These are phyloP conservation scores for Triangularia verruculosa DNA, from an alignment of 2,329 filamentous ascomycete genomes.

Conservation along the genomic window DNA sequence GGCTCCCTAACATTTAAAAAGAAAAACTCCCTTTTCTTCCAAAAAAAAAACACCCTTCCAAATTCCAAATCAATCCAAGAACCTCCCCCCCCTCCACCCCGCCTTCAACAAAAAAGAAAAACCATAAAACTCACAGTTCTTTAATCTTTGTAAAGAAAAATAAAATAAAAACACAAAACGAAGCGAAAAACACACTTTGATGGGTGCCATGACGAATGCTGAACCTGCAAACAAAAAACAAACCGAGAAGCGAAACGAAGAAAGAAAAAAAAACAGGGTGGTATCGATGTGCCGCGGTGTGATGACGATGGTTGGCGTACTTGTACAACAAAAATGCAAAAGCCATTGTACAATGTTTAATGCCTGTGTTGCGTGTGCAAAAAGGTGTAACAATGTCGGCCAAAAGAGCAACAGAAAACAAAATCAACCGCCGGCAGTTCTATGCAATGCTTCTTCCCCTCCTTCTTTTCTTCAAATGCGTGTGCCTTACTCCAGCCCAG, in stretches of 20 bases:
- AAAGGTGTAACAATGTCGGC: neutral
- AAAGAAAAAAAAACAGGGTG: neutral
- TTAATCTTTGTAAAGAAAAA: neutral
- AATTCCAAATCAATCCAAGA: neutral
- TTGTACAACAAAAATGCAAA: neutral
- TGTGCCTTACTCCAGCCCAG: slow-evolving; percentile 43
- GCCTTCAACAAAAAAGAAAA: neutral
- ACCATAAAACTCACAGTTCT: neutral
- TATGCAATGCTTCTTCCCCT: neutral
- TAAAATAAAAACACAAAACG: neutral
- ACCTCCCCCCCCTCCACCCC: neutral
- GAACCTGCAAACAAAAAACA: too few relatives aligned
- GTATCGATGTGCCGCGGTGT: neutral
- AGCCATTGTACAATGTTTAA: neutral
- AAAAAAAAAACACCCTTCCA: too few relatives aligned
- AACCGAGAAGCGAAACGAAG: neutral
- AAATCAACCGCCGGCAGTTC: neutral
- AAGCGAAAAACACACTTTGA: neutral
- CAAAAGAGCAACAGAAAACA: neutral
- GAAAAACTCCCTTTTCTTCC: neutral
- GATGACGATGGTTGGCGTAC: neutral
- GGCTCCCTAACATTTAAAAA: neutral
- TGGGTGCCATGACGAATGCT: neutral
- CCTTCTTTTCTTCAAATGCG: neutral
- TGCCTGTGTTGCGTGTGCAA: neutral